These are phyloP conservation scores for Fragaria nilgerrensis DNA, from an alignment of 306 rosid genomes.

Conservation along the genomic window DNA sequence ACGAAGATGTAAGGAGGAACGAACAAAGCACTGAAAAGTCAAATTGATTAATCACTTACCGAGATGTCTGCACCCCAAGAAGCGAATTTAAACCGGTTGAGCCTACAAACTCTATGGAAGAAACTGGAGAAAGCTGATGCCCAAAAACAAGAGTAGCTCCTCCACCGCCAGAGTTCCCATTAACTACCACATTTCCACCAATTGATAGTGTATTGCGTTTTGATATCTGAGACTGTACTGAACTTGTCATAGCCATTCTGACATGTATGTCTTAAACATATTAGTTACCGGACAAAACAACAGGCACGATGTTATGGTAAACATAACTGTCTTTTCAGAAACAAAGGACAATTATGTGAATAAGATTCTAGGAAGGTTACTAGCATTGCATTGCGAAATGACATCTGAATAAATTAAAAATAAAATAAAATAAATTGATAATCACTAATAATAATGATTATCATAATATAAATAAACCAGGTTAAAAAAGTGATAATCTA, in stretches of 20 bases:
- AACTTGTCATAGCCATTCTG: slow-evolving; percentile 97
- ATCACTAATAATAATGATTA: background rate
- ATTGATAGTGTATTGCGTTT: slow-evolving; percentile 55
- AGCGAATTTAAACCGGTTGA: slow-evolving; percentile 81
- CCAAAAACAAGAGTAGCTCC: slow-evolving; percentile 70
- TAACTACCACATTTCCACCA: slow-evolving; percentile 82
- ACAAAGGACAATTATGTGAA: slow-evolving; percentile 5
- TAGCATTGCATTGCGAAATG: background rate
- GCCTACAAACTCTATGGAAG: slow-evolving; percentile 72
- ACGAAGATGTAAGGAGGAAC: background rate
- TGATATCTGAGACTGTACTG: slow-evolving; percentile 82
- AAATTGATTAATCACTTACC: slow-evolving; percentile 42
- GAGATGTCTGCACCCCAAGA: slow-evolving; percentile 79
- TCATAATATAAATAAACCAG: background rate
- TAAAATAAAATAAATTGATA: background rate
- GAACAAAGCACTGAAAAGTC: slow-evolving; percentile 13
- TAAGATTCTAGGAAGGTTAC: background rate
- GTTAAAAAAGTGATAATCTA: background rate
- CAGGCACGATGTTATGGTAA: background rate
- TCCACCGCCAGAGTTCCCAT: slow-evolving; percentile 77
- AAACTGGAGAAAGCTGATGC: slow-evolving; percentile 71
- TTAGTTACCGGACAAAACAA: slow-evolving; percentile 23
- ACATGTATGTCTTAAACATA: slow-evolving; percentile 33
- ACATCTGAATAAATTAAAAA: background rate
- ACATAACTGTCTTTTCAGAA: slow-evolving; percentile 1